Conservation (phyloP, 2,329 filamentous ascomycete species). For the Fonsecaea monophora region DNA sequence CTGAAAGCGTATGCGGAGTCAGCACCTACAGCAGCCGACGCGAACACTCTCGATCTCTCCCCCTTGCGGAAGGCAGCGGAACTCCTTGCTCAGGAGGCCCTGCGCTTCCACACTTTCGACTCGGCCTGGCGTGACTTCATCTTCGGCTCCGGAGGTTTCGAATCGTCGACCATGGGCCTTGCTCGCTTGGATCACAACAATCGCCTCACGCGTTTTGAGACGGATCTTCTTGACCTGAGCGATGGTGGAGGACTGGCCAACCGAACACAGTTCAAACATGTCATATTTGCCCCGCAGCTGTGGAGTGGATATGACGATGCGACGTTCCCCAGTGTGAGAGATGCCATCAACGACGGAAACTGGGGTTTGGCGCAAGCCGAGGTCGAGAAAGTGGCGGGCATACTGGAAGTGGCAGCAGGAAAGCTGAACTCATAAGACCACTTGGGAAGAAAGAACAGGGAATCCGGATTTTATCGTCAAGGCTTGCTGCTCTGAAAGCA, state of each 20-base stretch:
- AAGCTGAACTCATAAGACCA: constrained; percentile 27
- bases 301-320: constrained; percentile 74
- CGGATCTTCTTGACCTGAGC: constrained; percentile 77
- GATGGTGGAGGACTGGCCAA: constrained; percentile 51
- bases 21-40: constrained; percentile 44
- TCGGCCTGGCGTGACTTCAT: constrained; percentile 75
- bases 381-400: constrained; percentile 73
- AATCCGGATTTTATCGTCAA: neutral
- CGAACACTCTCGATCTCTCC: constrained; percentile 58
- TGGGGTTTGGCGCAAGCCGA: constrained; percentile 72
- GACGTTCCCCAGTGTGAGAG: constrained; percentile 83
- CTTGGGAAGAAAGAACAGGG: neutral
- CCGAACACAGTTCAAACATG: constrained; percentile 91
- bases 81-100: constrained; percentile 65
- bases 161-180: constrained; percentile 71
- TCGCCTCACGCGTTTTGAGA: constrained; percentile 81
- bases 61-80: constrained; percentile 69
- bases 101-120: constrained; percentile 77
- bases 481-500: neutral
- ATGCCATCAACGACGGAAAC: constrained; percentile 74
- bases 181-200: constrained; percentile 78
- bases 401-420: constrained; percentile 64
- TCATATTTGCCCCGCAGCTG: constrained; percentile 82
- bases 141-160: constrained; percentile 74
- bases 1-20: constrained; percentile 70